Conservation (phyloP, 139 green algal species). For the Haematococcus sp. region DNA sequence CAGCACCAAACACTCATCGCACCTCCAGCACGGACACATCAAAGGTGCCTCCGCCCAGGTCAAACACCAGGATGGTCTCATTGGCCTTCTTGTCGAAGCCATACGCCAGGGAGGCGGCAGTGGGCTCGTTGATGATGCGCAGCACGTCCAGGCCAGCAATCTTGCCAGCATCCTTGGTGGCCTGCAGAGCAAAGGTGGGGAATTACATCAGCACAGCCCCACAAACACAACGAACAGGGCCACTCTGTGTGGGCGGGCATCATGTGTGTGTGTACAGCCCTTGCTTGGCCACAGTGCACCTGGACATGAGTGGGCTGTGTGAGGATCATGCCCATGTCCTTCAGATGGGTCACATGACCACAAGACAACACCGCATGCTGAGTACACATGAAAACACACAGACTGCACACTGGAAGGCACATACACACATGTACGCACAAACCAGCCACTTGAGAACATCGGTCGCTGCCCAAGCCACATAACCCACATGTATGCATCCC, state of each 20-base stretch:
- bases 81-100: slow-evolving; percentile 97
- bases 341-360: no score
- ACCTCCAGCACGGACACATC: slow-evolving; percentile 95
- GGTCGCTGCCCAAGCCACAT: no score
- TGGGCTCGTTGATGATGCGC: slow-evolving; percentile 99
- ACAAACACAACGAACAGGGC: background rate
- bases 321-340: no score
- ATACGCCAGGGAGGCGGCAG: slow-evolving; percentile 96
- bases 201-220: background rate
- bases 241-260: no score
- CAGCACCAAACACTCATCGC: background rate
- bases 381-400: no score
- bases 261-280: background rate
- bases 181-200: slow-evolving; percentile 23
- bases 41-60: slow-evolving; percentile 98
- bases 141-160: slow-evolving; percentile 98
- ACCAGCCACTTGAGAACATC: no score
- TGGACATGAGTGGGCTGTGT: no score
- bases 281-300: background rate
- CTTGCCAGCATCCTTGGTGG: slow-evolving; percentile 76
- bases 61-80: slow-evolving; percentile 99
- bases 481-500: no score
- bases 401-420: no score
- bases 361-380: background rate
- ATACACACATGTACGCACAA: no score